Base-by-base conservation (phyloP, 2,329 filamentous ascomycete genomes). In the Thielaviopsis punctulata region DNA sequence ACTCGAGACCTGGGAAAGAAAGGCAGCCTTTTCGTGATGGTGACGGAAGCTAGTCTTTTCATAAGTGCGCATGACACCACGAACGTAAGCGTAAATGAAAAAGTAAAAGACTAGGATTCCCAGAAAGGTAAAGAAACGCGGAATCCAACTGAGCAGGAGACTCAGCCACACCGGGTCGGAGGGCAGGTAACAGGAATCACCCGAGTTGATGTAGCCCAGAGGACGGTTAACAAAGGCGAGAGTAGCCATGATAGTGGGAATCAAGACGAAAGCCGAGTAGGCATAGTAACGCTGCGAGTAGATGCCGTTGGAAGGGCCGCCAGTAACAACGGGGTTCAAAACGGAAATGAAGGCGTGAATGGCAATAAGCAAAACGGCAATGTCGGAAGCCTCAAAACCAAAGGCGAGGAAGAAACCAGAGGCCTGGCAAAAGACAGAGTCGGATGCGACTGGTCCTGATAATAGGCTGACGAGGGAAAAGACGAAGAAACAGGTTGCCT, bases 261-360 rank as follows among this genome's bases (percentile, higher is more conserved):
- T 64, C 1, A 76, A 56, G 15, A 79, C 61, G 62, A 77, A 83
- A 25, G 70, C 59, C 15, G 65, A 60, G 57, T 82, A 83, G 4
- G 84, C 77, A 22, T 69, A 66, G 19, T 73, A 68, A 3, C 83
- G 76, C 57, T 81, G 82, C 1, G 76, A 78, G 61, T 85, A 85
- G 0, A 90, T 70, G 0, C 84, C 84, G 45, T 79, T 76, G 55
- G 76, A 69, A 7, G 53, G 45, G 2, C 76, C 72, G 13, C 67
- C 65, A 1, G 63, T 61, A 22, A 62, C 59, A 41, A 61, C 62
- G 0, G 79, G 77, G 21, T 74, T 72, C 58, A 87, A 80, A 50
- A 90, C 81, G 63, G 83, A 84, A 10, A 87, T 66, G 2, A 76
- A 77, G 48, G 81, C 83, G 61, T 90, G 85, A 8, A 86, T 61